phyloP scores from a whole-genome alignment of 2,329 filamentous ascomycete genomes.

The Microsporum audouinii region DNA sequence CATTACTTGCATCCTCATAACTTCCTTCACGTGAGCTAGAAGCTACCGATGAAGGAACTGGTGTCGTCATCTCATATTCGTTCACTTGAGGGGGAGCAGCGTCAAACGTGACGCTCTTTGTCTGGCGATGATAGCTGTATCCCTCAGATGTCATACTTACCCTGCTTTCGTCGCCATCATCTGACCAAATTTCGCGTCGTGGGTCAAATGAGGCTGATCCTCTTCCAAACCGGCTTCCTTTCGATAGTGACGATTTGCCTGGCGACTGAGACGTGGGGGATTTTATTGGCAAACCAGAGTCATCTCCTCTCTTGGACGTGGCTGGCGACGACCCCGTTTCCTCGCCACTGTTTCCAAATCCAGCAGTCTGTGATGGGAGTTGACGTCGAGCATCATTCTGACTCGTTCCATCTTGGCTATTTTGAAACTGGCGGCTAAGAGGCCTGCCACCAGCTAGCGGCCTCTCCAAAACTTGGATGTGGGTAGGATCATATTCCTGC shows the following conservation, averaged over 20 bases:
- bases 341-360: slow-evolving; percentile 16
- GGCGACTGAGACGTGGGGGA: slow-evolving; percentile 58
- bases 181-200: slow-evolving; percentile 56
- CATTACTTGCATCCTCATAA: slow-evolving; percentile 68
- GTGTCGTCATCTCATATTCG: slow-evolving; percentile 96
- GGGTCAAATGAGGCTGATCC: slow-evolving; percentile 55
- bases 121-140: slow-evolving; percentile 61
- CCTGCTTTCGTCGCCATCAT: slow-evolving; percentile 46
- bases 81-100: slow-evolving; percentile 86
- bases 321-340: slow-evolving; percentile 3
- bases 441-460: slow-evolving; percentile 57
- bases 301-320: slow-evolving; percentile 8
- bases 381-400: slow-evolving; percentile 13
- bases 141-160: background rate
- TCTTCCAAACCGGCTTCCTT: slow-evolving; percentile 46
- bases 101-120: slow-evolving; percentile 96
- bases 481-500: slow-evolving; percentile 79
- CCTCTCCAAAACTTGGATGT: slow-evolving; percentile 65
- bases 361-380: slow-evolving; percentile 12
- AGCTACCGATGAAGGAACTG: slow-evolving; percentile 83
- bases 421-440: slow-evolving; percentile 51
- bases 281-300: slow-evolving; percentile 28
- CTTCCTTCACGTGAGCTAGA: slow-evolving; percentile 87
- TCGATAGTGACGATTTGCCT: slow-evolving; percentile 77
- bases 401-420: slow-evolving; percentile 55